phyloP scores from a whole-genome alignment of 495 filamentous ascomycete genomes.

The Thermochaetoides thermophila region DNA sequence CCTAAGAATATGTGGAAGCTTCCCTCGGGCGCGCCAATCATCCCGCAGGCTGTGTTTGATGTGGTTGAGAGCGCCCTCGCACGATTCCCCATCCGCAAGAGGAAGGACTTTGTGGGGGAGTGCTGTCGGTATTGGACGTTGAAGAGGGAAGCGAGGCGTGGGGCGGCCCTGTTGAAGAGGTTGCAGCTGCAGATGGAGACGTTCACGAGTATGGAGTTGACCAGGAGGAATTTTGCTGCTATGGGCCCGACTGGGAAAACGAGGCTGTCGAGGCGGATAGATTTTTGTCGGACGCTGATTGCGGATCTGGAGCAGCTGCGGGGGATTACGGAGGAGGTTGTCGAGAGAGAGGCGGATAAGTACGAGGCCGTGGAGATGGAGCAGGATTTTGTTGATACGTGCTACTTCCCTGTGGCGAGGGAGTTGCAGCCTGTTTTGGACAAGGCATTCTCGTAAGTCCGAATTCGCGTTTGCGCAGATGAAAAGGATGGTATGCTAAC shows the following conservation, averaged over 20 bases:
- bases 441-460: conserved; percentile 53
- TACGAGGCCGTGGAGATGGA: conserved; percentile 61
- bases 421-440: conserved; percentile 69
- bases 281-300: conserved; percentile 66
- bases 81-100: conserved; percentile 67
- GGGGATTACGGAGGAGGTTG: conserved; percentile 49
- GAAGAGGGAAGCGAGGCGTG: conserved; percentile 83
- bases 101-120: conserved; percentile 82
- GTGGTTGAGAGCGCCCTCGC: conserved; percentile 64
- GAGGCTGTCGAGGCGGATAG: conserved; percentile 64
- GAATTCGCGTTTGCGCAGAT: neutral
- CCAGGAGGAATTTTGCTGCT: conserved; percentile 75
- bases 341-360: conserved; percentile 58
- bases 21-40: conserved; percentile 87
- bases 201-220: conserved; percentile 93
- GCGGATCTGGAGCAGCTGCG: conserved; percentile 62
- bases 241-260: conserved; percentile 76
- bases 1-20: conserved; percentile 78
- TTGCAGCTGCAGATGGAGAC: conserved; percentile 87
- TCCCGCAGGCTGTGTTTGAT: conserved; percentile 71
- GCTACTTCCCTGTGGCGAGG: conserved; percentile 78
- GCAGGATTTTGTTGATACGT: conserved; percentile 59
- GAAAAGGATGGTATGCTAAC: neutral
- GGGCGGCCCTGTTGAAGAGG: conserved; percentile 80
- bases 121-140: conserved; percentile 96